A percentile compares a stretch with the other conserved stretches of the same genome.
These are phyloP conservation scores for Populus trichocarpa DNA, from an alignment of 441 rosid genomes.

Conservation along the genomic window DNA sequence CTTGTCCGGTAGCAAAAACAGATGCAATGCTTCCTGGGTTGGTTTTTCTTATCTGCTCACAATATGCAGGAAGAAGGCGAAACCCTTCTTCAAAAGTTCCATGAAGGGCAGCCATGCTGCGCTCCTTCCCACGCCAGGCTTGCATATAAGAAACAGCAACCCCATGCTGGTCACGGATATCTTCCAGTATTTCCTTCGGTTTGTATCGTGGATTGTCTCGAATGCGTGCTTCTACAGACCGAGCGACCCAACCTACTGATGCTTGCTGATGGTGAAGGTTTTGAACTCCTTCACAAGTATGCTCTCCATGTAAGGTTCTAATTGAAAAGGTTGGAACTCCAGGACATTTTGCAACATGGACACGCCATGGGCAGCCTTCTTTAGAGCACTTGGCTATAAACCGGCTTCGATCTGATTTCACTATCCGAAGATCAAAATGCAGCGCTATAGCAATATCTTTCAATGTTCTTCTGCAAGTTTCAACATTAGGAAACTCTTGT, in stretches of 20 bases:
- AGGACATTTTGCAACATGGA: slow-evolving; percentile 93
- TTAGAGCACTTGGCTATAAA: slow-evolving; percentile 95
- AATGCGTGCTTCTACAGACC: slow-evolving; percentile 87
- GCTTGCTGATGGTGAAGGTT: slow-evolving; percentile 97
- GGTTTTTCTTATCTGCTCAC: slow-evolving; percentile 75
- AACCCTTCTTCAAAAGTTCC: slow-evolving; percentile 96
- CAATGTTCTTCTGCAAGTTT: slow-evolving; percentile 86
- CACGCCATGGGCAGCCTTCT: slow-evolving; percentile 99
- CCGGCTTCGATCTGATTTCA: slow-evolving; percentile 92
- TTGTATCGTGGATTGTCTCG: slow-evolving; percentile 95
- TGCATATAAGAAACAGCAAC: slow-evolving; percentile 98
- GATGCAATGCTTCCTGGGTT: slow-evolving; percentile 89
- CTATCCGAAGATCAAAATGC: slow-evolving; percentile 92
- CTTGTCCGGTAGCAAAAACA: slow-evolving; percentile 73
- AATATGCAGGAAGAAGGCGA: slow-evolving; percentile 77
- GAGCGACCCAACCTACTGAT: slow-evolving; percentile 98
- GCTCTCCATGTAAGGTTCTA: slow-evolving; percentile 84
- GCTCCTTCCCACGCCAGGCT: slow-evolving; percentile 99
- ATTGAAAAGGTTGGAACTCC: slow-evolving; percentile 81
- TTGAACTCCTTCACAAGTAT: slow-evolving; percentile 89
- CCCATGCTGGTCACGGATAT: slow-evolving; percentile 87
- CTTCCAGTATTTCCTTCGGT: slow-evolving; percentile 90
- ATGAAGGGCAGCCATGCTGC: slow-evolving; percentile 97
- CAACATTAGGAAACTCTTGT: slow-evolving; percentile 94
- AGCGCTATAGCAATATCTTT: slow-evolving; percentile 89